Base-by-base conservation (phyloP, 768 basidiomycete species). In the Peribolospora baueri region DNA sequence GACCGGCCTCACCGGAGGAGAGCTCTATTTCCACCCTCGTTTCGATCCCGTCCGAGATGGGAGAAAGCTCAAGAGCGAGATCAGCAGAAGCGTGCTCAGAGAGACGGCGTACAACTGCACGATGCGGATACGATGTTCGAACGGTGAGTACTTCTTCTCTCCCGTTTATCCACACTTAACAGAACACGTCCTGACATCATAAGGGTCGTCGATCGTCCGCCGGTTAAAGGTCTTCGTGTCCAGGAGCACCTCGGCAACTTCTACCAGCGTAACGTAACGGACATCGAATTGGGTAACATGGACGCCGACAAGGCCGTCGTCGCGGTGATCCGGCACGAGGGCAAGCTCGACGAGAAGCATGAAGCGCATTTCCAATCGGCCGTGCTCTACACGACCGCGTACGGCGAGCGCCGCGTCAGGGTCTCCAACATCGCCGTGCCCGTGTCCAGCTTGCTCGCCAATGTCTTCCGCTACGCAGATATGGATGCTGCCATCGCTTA, bases 391-490 rank as follows among this genome's bases (percentile, higher is more conserved):
- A 97, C 93, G 3, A 78, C 79, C 2, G 64, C 73, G 1, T 65
- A 70, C 0, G 93, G 93, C 2, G 73, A 83, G 62, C 75, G 93
- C 46, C 72, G 85, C 56, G 88, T 95, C 42, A 72, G 93, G 54
- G 77, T 79, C 39, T 74, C 80, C 64, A 98, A 98, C 61, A 69
- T 95, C n/a, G 82, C 81, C 1, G 65, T 95, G 56, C 79, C 78
- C 49, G 78, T 85, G 1, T 81, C 78, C 3, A 75, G 79, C 45
- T 68, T 97, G 59, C 84, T 87, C n/a, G 84, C 79, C 7, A 88
- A 82, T 64, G 79, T 97, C 8, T 98, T 90, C 70, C 77, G 82
- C 52, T 84, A 71, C 66, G 87, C 86, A 9, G 93, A 98, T 68
- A 74, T 87, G 71, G 90, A 97, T 61, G 75, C 84, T 3, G 76